These are phyloP conservation scores for Ogataea trehaloabstinens DNA, from an alignment of 805 yeast species.

Conservation along the genomic window DNA sequence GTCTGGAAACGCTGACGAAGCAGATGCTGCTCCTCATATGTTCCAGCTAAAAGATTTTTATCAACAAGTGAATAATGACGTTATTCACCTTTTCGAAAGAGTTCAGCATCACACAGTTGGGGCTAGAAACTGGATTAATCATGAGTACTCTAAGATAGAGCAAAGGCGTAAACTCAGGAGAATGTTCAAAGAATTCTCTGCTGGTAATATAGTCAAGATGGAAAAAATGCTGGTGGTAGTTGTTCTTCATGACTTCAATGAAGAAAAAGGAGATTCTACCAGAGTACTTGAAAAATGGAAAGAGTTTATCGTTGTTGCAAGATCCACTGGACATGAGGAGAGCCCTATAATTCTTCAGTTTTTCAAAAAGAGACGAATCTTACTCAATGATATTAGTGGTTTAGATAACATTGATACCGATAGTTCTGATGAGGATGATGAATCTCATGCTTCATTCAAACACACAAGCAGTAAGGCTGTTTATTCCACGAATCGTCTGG, in stretches of 20 bases:
- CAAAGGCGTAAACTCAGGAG: slow-evolving; percentile 22
- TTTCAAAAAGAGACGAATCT: slow-evolving; percentile 44
- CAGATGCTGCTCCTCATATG: background rate
- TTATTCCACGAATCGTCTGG: slow-evolving; percentile 8
- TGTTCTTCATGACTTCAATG: slow-evolving; percentile 41
- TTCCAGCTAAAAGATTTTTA: slow-evolving; percentile 14
- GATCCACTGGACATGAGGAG: slow-evolving; percentile 52
- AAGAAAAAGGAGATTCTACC: slow-evolving; percentile 39
- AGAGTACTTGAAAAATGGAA: slow-evolving; percentile 71
- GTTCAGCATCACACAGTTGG: slow-evolving; percentile 24
- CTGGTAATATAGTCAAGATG: slow-evolving; percentile 63
- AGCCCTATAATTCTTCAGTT: slow-evolving; percentile 64
- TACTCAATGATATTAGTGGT: slow-evolving; percentile 17
- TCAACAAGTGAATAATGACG: slow-evolving; percentile 16
- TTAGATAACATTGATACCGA: slow-evolving; percentile 10
- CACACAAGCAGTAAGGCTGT: slow-evolving; percentile 1
- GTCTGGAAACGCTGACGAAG: background rate
- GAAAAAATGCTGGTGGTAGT: slow-evolving; percentile 64
- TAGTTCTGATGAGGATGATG: slow-evolving; percentile 9
- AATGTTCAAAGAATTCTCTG: slow-evolving; percentile 34
- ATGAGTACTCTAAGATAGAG: slow-evolving; percentile 18
- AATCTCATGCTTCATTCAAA: slow-evolving; percentile 1
- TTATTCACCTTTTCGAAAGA: slow-evolving; percentile 18
- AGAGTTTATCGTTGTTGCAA: slow-evolving; percentile 71
- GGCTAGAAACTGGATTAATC: slow-evolving; percentile 18